phyloP scores from a whole-genome alignment of 139 green algal genomes.

The Gonium pectorale region DNA sequence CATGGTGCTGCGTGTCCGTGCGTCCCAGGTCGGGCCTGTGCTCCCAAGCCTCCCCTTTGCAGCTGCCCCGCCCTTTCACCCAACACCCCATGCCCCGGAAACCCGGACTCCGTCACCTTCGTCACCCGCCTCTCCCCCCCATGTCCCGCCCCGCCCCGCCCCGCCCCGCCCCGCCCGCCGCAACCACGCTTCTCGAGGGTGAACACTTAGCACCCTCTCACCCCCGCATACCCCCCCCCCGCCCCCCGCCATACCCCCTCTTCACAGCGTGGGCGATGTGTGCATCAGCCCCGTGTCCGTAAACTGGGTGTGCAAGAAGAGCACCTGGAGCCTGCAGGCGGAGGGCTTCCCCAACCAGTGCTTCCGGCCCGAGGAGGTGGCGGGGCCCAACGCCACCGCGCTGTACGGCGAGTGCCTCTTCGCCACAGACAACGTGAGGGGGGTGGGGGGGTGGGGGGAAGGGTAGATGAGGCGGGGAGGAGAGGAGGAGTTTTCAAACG shows the following conservation, averaged over 20 bases:
- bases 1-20: too few relatives aligned
- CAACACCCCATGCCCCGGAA: too few relatives aligned
- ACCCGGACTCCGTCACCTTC: too few relatives aligned
- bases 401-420: constrained; percentile 71
- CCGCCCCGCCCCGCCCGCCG: neutral
- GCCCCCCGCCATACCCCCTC: neutral
- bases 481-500: neutral
- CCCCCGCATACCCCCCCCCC: neutral
- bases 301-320: constrained; percentile 70
- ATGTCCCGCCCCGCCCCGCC: neutral
- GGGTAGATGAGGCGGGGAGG: neutral
- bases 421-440: constrained; percentile 49
- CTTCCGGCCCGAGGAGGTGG: constrained; percentile 42
- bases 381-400: constrained; percentile 36
- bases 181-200: neutral
- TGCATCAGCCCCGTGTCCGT: constrained; percentile 63
- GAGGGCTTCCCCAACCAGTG: constrained; percentile 67
- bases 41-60: too few relatives aligned
- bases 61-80: too few relatives aligned
- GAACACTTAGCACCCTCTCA: too few relatives aligned
- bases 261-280: neutral
- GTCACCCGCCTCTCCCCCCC: too few relatives aligned
- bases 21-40: too few relatives aligned
- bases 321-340: constrained; percentile 51
- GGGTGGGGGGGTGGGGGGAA: neutral